Conservation (phyloP, 1,139 yeast genomes). For the Magnusiomyces suaveolens region DNA sequence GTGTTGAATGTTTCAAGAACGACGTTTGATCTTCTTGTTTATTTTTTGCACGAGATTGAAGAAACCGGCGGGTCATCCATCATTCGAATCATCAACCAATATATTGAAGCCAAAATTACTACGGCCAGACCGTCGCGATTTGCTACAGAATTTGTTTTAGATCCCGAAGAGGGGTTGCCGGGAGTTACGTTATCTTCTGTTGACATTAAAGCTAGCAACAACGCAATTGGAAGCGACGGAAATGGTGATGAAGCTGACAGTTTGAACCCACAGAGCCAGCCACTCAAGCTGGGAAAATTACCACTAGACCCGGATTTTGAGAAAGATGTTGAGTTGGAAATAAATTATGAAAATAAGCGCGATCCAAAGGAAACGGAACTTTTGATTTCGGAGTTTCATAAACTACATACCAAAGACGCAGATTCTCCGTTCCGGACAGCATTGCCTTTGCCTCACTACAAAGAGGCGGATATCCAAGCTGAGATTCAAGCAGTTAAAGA, state of each 20-base stretch:
- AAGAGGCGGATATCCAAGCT: slow-evolving; percentile 66
- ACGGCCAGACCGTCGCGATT: slow-evolving; percentile 31
- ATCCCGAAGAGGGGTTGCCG: slow-evolving; percentile 57
- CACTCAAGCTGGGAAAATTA: slow-evolving; percentile 69
- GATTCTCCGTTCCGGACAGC: slow-evolving; percentile 69
- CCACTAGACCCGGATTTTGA: slow-evolving; percentile 81
- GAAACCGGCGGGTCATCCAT: slow-evolving; percentile 85
- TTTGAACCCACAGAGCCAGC: slow-evolving; percentile 43
- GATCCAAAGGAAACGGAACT: neutral
- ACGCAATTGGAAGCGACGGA: neutral
- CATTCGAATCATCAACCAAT: slow-evolving; percentile 77
- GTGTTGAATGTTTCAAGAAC: slow-evolving; percentile 71
- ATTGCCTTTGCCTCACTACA: slow-evolving; percentile 78
- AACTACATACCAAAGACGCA: slow-evolving; percentile 22
- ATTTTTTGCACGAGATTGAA: slow-evolving; percentile 86
- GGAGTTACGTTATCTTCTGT: slow-evolving; percentile 37
- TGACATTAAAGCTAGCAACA: slow-evolving; percentile 33
- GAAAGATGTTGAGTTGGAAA: slow-evolving; percentile 76
- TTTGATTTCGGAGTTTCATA: slow-evolving; percentile 6
- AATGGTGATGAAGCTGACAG: neutral
- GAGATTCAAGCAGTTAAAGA: slow-evolving; percentile 75
- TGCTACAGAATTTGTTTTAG: slow-evolving; percentile 32
- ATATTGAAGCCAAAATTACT: slow-evolving; percentile 57
- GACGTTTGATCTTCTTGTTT: slow-evolving; percentile 70
- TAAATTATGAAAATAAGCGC: slow-evolving; percentile 21